Evolutionary conservation across 2,329 filamentous ascomycete genomes (phyloP).

Genomic region (Penicillium paneum): DNA sequence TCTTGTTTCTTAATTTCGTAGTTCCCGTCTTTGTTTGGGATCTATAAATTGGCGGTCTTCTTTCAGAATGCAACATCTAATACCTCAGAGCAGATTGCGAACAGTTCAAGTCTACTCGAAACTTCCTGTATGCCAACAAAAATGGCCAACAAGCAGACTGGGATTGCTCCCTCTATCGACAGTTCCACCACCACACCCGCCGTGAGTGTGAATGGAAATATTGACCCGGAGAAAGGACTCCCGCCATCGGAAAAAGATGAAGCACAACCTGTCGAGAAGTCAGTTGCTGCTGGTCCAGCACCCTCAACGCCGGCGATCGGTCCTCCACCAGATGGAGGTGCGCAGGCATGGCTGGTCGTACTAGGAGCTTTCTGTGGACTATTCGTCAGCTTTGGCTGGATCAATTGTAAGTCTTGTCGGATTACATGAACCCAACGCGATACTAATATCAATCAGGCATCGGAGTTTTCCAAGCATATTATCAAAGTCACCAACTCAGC

Average conservation of each 20-base stretch:
- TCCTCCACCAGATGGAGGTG: conserved; percentile 31
- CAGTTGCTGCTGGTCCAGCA: not conserved
- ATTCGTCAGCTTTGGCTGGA: conserved; percentile 53
- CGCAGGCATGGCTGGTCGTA: conserved; percentile 46
- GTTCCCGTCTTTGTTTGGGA: not conserved
- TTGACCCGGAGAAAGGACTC: conserved; percentile 15
- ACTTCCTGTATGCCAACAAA: not conserved
- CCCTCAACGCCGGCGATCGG: conserved; percentile 1
- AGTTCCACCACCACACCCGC: conserved; percentile 10
- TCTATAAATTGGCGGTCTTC: not conserved
- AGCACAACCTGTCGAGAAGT: not conserved
- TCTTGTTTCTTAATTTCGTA: conserved; percentile 1
- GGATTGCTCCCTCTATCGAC: conserved; percentile 1
- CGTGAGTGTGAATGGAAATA: conserved; percentile 4
- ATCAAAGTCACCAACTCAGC: conserved; percentile 49
- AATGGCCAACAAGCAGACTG: not conserved
- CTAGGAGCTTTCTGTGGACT: conserved; percentile 47
- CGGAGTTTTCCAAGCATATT: conserved; percentile 52
- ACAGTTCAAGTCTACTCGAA: not conserved
- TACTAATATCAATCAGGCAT: conserved; percentile 17
- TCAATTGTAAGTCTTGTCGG: conserved; percentile 40
- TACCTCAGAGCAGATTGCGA: not conserved
- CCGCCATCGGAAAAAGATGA: not conserved
- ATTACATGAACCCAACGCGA: not conserved
- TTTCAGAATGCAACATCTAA: not conserved